Evolutionary conservation across 768 basidiomycete species (phyloP).

Genomic region (Pisolithus albus): DNA sequence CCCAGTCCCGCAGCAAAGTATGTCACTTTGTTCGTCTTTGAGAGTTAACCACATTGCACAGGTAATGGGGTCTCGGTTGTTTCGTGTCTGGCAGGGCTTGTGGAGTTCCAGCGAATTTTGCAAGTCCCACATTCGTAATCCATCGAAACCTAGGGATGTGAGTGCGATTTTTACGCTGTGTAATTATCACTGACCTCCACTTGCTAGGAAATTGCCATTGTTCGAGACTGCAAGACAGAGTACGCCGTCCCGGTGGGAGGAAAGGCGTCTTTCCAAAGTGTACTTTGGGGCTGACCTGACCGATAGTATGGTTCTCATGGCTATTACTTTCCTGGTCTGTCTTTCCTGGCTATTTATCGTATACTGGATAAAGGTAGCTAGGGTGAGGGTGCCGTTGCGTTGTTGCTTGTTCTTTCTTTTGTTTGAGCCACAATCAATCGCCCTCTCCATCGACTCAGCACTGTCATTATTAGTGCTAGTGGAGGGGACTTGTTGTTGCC

Average conservation of each 20-base stretch:
- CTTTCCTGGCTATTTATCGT: not conserved
- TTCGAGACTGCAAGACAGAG: slow-evolving; percentile 3
- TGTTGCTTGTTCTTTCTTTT: not conserved
- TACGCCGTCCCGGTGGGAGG: slow-evolving; percentile 3
- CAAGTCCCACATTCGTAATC: slow-evolving; percentile 6
- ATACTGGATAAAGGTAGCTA: not conserved
- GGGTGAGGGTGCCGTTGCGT: not conserved
- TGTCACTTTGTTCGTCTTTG: not conserved
- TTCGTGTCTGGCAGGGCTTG: not conserved
- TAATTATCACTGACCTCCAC: slow-evolving; percentile 2
- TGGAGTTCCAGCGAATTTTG: not conserved
- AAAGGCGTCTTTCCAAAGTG: not conserved
- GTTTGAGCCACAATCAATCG: not conserved
- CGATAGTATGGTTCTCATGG: not conserved
- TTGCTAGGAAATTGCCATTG: slow-evolving; percentile 2
- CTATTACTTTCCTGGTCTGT: not conserved
- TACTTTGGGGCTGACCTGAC: not conserved
- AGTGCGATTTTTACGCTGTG: not conserved
- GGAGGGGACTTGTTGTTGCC: not conserved
- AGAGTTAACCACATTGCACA: slow-evolving; percentile 1
- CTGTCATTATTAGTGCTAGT: too few relatives aligned
- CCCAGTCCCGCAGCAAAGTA: slow-evolving; percentile 4
- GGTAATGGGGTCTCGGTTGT: slow-evolving; percentile 4
- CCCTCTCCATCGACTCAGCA: too few relatives aligned
- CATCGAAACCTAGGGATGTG: slow-evolving; percentile 1